Percentiles rank a stretch among this genome's conserved stretches.
These are phyloP conservation scores for Paramyrothecium roridum DNA, from an alignment of 2,329 filamentous ascomycete genomes.

Conservation along the genomic window DNA sequence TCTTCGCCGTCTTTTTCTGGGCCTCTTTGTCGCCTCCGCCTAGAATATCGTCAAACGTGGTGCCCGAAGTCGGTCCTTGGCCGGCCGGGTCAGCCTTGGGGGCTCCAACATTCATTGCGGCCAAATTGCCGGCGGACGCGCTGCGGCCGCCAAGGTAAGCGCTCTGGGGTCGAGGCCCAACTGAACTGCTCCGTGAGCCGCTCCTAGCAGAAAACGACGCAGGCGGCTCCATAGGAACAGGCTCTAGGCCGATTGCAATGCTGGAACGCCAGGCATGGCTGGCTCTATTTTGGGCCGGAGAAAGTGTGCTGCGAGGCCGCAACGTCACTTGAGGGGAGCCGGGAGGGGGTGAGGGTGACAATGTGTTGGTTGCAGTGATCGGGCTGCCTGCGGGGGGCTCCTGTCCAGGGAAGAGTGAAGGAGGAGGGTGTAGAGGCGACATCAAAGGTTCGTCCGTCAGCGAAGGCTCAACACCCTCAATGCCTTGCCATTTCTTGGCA, in stretches of 20 bases:
- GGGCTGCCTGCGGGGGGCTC: slow-evolving; percentile 21
- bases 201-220: slow-evolving; percentile 3
- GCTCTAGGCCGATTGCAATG: slow-evolving; percentile 40
- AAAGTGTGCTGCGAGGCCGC: slow-evolving; percentile 36
- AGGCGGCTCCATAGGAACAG: slow-evolving; percentile 34
- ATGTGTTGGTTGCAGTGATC: slow-evolving; percentile 11
- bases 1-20: slow-evolving; percentile 30
- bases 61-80: slow-evolving; percentile 23
- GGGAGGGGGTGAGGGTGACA: slow-evolving; percentile 23
- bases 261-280: slow-evolving; percentile 36
- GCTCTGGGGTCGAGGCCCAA: slow-evolving; percentile 27
- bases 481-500: slow-evolving; percentile 46
- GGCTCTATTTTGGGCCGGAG: slow-evolving; percentile 28
- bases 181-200: slow-evolving; percentile 32
- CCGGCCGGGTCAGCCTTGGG: slow-evolving; percentile 12
- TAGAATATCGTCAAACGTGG: slow-evolving; percentile 49
- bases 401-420: slow-evolving; percentile 27
- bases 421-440: slow-evolving; percentile 35
- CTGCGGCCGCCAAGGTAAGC: slow-evolving; percentile 28
- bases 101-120: slow-evolving; percentile 14
- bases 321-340: slow-evolving; percentile 22
- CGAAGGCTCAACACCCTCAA: slow-evolving; percentile 20
- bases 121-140: slow-evolving; percentile 32
- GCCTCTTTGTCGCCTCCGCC: slow-evolving; percentile 8
- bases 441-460: slow-evolving; percentile 28